These are phyloP conservation scores for Spiraea crenata DNA, from an alignment of 331 rosid genomes.

Conservation along the genomic window DNA sequence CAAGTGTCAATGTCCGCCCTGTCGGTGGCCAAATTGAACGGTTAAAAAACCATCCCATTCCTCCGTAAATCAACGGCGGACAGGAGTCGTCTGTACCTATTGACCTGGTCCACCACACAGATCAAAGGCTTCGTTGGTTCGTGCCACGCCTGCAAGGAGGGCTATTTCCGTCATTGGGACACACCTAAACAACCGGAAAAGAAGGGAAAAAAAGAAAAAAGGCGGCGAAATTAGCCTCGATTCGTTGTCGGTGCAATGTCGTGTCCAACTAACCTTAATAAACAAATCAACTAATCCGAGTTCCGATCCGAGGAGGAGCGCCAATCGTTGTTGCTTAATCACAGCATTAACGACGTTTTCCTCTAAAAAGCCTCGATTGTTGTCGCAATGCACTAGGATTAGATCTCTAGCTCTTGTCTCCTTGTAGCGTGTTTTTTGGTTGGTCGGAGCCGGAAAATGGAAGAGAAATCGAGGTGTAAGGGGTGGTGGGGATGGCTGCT, in stretches of 20 bases:
- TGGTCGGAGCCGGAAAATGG: constrained; percentile 45
- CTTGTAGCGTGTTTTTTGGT: background rate
- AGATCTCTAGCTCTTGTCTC: constrained; percentile 7
- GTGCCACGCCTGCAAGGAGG: background rate
- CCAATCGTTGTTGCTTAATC: background rate
- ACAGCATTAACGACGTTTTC: background rate
- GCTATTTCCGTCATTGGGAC: background rate
- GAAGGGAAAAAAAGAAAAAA: background rate
- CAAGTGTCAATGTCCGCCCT: constrained; percentile 33
- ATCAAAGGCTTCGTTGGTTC: background rate
- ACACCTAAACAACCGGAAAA: background rate
- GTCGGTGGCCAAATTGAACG: constrained; percentile 30
- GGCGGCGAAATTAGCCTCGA: background rate
- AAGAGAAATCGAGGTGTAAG: constrained; percentile 44
- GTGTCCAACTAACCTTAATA: background rate
- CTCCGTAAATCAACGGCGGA: constrained; percentile 13
- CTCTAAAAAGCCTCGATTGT: background rate
- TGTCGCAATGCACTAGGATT: constrained; percentile 45
- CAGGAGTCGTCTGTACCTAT: background rate
- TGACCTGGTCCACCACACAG: background rate
- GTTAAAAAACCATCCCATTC: constrained; percentile 8
- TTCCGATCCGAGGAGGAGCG: background rate
- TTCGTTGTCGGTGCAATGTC: constrained; percentile 1
- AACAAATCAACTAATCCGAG: background rate
- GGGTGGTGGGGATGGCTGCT: constrained; percentile 76